phyloP scores from a whole-genome alignment of 2,329 filamentous ascomycete species.

The Nemania bipapillata region DNA sequence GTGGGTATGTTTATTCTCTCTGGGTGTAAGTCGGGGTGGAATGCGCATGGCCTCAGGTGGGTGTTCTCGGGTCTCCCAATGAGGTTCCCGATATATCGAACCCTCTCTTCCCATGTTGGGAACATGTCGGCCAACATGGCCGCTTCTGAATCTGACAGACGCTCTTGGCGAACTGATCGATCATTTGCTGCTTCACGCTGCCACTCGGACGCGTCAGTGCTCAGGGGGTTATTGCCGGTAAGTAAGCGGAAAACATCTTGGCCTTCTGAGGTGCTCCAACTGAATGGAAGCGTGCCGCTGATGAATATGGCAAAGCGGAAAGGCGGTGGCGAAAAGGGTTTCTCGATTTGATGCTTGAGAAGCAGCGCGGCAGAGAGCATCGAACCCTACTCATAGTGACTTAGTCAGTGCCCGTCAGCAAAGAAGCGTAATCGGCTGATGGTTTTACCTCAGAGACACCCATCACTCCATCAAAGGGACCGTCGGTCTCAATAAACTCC shows the following conservation, averaged over 20 bases:
- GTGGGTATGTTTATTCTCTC: constrained; percentile 22
- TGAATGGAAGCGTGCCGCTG: constrained; percentile 20
- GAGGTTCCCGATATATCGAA: constrained; percentile 4
- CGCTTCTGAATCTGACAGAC: constrained; percentile 10
- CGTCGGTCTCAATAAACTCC: constrained; percentile 21
- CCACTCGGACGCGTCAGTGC: constrained; percentile 13
- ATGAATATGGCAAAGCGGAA: constrained; percentile 25
- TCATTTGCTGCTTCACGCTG: not conserved
- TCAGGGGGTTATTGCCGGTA: constrained; percentile 22
- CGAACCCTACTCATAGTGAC: constrained; percentile 1
- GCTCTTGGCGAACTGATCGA: not conserved
- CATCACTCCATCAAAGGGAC: constrained; percentile 24
- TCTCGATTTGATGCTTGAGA: constrained; percentile 20
- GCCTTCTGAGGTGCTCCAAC: constrained; percentile 12
- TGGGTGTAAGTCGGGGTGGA: constrained; percentile 18
- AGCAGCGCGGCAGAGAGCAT: constrained; percentile 19
- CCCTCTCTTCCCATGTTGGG: constrained; percentile 21
- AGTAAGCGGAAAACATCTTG: constrained; percentile 20
- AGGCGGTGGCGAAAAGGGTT: constrained; percentile 12
- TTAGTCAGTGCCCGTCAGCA: not conserved
- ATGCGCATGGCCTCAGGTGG: constrained; percentile 16
- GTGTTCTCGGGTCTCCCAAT: constrained; percentile 13
- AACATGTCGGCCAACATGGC: constrained; percentile 23
- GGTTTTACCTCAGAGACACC: constrained; percentile 21
- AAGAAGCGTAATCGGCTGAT: not conserved